Evolutionary conservation across 176 grass and related monocot genomes (phyloP).

Genomic region (Chloris gayana): DNA sequence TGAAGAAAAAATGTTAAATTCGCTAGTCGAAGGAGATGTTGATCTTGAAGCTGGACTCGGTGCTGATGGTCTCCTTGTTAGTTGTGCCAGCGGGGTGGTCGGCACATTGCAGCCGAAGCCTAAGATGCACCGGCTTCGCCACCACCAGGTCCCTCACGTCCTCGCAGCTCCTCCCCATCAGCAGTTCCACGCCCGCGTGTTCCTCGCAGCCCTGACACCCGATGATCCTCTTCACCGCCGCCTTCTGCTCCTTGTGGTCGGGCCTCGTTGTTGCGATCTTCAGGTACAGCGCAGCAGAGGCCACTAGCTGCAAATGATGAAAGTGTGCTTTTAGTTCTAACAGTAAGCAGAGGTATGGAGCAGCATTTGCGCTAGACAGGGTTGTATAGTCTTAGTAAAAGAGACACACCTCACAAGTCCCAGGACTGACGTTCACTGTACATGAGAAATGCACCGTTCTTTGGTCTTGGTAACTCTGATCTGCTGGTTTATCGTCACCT

Average conservation of each 20-base stretch:
- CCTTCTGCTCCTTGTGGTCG: constrained; percentile 31
- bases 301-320: constrained; percentile 57
- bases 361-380: neutral
- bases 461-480: constrained; percentile 53
- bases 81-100: constrained; percentile 74
- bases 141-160: constrained; percentile 61
- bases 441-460: constrained; percentile 61
- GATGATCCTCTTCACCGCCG: constrained; percentile 46
- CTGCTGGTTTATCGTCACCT: constrained; percentile 29
- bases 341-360: neutral
- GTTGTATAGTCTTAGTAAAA: neutral
- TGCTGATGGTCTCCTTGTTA: constrained; percentile 78
- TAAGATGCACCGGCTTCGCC: constrained; percentile 61
- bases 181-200: constrained; percentile 40
- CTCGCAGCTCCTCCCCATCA: constrained; percentile 17
- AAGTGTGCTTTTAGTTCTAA: neutral
- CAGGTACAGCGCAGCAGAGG: constrained; percentile 68
- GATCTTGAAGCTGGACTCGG: constrained; percentile 61
- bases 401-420: constrained; percentile 72
- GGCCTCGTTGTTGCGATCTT: constrained; percentile 34
- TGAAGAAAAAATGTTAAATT: neutral
- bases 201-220: constrained; percentile 32
- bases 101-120: constrained; percentile 67
- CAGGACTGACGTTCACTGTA: constrained; percentile 72
- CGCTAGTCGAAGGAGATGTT: constrained; percentile 54